phyloP scores from a whole-genome alignment of 1,139 yeast genomes.

The Yamadazyma atlantica region DNA sequence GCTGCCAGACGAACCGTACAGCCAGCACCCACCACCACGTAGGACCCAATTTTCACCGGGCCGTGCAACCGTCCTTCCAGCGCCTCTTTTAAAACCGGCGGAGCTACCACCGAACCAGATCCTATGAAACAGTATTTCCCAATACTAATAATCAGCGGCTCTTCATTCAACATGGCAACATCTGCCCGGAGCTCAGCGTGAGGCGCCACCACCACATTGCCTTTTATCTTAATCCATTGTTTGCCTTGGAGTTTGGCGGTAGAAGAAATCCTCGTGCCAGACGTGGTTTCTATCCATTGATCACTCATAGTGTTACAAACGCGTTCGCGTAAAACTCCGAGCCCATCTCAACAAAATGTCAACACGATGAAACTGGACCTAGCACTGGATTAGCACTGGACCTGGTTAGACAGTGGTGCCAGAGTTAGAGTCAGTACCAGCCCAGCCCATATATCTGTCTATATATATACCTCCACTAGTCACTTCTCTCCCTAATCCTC shows the following conservation, averaged over 20 bases:
- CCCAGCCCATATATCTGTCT: too few species aligned
- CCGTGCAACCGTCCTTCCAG: too few species aligned
- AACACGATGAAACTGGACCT: too few species aligned
- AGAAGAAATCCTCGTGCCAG: slow-evolving; percentile 59
- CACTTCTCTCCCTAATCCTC: too few species aligned
- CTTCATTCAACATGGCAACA: slow-evolving; percentile 22
- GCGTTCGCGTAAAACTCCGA: background rate
- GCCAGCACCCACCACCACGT: slow-evolving; percentile 50
- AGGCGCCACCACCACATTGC: slow-evolving; percentile 32
- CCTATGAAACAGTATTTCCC: slow-evolving; percentile 53
- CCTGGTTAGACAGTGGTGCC: too few species aligned
- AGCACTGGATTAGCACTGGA: too few species aligned
- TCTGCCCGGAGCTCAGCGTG: slow-evolving; percentile 41
- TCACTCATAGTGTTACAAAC: background rate
- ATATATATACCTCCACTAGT: too few species aligned
- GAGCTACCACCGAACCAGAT: slow-evolving; percentile 26
- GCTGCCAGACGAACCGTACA: slow-evolving; percentile 43
- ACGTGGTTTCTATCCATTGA: slow-evolving; percentile 35
- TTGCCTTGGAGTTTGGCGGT: slow-evolving; percentile 34
- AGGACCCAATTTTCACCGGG: slow-evolving; percentile 55
- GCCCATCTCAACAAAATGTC: too few species aligned
- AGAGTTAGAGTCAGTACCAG: too few species aligned
- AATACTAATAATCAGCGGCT: slow-evolving; percentile 39
- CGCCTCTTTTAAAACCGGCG: slow-evolving; percentile 29
- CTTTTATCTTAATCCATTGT: slow-evolving; percentile 27